phyloP scores from a whole-genome alignment of 176 grass and related monocot species.

The Carex littledalei region DNA sequence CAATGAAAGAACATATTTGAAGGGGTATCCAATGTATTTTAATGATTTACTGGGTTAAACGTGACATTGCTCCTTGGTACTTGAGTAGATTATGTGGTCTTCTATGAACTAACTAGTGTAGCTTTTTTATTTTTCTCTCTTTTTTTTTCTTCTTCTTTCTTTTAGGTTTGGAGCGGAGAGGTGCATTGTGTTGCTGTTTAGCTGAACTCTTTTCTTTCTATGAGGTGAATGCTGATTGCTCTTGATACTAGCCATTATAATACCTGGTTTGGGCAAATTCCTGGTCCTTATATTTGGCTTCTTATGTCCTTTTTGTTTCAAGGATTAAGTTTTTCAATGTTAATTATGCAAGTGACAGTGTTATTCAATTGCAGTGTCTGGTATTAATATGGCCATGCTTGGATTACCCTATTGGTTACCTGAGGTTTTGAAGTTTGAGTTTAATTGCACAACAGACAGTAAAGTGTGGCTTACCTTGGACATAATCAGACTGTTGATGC shows the following conservation, averaged over 20 bases:
- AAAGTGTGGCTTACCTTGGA: background rate
- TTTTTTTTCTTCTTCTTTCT: background rate
- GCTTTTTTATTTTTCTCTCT: background rate
- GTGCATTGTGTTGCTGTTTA: background rate
- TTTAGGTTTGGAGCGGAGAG: background rate
- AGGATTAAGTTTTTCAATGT: background rate
- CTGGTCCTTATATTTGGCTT: background rate
- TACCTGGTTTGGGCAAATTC: background rate
- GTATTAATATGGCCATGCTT: background rate
- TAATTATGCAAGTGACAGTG: background rate
- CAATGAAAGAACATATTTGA: background rate
- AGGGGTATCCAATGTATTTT: background rate
- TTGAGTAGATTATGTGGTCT: background rate
- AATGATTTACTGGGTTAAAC: background rate
- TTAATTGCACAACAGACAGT: background rate
- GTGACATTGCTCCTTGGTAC: background rate
- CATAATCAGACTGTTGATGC: background rate
- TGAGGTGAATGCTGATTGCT: background rate
- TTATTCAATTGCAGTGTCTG: background rate
- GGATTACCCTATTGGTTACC: background rate
- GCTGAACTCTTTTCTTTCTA: background rate
- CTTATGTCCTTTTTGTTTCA: background rate
- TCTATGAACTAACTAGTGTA: background rate
- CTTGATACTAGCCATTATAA: background rate
- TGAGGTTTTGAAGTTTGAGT: background rate